phyloP scores from a whole-genome alignment of 768 basidiomycete species.

The Phanerochaete sordida region DNA sequence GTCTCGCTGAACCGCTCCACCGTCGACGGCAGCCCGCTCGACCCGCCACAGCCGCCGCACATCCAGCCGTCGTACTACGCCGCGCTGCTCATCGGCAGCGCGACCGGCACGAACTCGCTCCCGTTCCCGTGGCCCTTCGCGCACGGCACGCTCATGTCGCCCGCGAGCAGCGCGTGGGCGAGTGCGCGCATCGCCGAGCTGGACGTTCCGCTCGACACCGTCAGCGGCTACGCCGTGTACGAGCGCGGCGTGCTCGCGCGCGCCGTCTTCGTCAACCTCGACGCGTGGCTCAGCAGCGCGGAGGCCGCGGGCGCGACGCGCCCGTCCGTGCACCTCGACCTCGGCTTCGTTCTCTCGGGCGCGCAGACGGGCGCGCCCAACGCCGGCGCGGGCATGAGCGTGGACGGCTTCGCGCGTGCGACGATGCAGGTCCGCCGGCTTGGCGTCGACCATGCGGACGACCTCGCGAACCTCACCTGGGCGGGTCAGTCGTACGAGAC shows the following conservation, averaged over 20 bases:
- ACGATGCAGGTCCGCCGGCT: constrained; percentile 16
- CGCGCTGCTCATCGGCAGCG: constrained; percentile 56
- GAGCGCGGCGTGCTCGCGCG: constrained; percentile 41
- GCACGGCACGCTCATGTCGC: not conserved
- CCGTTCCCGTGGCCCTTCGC: not conserved
- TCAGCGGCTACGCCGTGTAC: constrained; percentile 64
- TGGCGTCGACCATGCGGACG: constrained; percentile 26
- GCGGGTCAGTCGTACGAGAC: constrained; percentile 27
- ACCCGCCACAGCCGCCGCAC: constrained; percentile 50
- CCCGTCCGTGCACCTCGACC: constrained; percentile 33
- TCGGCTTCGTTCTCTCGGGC: not conserved
- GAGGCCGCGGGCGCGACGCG: constrained; percentile 36
- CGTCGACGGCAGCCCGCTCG: constrained; percentile 48
- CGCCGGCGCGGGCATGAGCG: not conserved
- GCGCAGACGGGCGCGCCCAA: not conserved
- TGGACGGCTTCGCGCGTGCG: not conserved
- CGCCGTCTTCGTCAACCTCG: constrained; percentile 56
- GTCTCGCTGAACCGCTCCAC: constrained; percentile 53
- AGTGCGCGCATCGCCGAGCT: constrained; percentile 44
- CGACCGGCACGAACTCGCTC: constrained; percentile 27
- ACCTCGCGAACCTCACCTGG: constrained; percentile 21
- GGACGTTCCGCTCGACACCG: constrained; percentile 37
- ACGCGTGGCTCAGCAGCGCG: constrained; percentile 38
- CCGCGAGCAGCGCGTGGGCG: constrained; percentile 34
- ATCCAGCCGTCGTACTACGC: constrained; percentile 67